A percentile compares a stretch with the other conserved stretches of the same genome.
These are phyloP conservation scores for Alloascoidea hylecoeti DNA, from an alignment of 805 yeast genomes.

Conservation along the genomic window DNA sequence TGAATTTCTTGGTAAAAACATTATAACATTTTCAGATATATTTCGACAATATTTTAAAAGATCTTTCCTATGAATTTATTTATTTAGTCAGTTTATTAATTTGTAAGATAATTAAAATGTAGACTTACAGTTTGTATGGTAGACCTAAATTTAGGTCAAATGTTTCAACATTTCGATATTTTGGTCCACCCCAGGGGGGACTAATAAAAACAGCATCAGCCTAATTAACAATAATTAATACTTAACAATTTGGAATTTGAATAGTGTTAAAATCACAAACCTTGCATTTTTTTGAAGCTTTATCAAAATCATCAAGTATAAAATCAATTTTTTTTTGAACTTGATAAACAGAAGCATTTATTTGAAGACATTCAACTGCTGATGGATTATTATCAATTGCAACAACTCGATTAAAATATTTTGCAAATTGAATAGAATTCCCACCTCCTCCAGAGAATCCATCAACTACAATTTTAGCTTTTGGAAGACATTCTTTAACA, in stretches of 20 bases:
- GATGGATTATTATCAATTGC: slow-evolving; percentile 13
- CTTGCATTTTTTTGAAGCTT: background rate
- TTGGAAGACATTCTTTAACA: slow-evolving; percentile 8
- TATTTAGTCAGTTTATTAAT: background rate
- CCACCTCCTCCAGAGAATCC: slow-evolving; percentile 87
- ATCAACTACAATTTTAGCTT: slow-evolving; percentile 29
- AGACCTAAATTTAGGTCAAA: slow-evolving; percentile 7
- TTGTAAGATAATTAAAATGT: background rate
- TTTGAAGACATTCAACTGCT: slow-evolving; percentile 15
- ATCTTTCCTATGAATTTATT: slow-evolving; percentile 6
- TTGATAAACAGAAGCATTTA: slow-evolving; percentile 53
- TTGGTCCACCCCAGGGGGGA: slow-evolving; percentile 88
- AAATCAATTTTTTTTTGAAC: slow-evolving; percentile 34
- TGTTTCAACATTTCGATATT: slow-evolving; percentile 18
- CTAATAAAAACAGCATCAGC: slow-evolving; percentile 52
- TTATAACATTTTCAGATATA: slow-evolving; percentile 4
- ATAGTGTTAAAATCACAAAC: no score
- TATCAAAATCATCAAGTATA: slow-evolving; percentile 32
- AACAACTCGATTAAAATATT: slow-evolving; percentile 17
- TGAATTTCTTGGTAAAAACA: slow-evolving; percentile 12
- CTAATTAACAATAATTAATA: no score
- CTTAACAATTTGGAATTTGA: no score
- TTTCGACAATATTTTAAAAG: slow-evolving; percentile 4
- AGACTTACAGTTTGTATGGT: slow-evolving; percentile 6
- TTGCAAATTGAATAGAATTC: slow-evolving; percentile 60